A percentile compares a stretch with the other conserved stretches of the same genome.
phyloP scores from a whole-genome alignment of 1,284 basidiomycete genomes.

The Uromyces viciae-fabae region DNA sequence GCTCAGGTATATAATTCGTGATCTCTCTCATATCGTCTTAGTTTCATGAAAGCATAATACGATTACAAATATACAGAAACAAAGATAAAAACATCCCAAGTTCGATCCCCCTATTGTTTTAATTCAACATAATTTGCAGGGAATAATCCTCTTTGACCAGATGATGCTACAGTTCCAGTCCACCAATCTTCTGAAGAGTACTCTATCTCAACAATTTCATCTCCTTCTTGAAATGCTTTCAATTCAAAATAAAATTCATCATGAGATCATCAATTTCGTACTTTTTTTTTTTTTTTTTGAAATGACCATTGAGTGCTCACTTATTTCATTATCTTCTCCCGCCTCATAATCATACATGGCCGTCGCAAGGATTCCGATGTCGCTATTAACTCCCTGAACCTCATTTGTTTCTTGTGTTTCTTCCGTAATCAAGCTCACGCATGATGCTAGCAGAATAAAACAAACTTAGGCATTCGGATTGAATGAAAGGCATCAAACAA shows the following conservation, averaged over 20 bases:
- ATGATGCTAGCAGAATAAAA: neutral
- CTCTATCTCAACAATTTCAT: constrained; percentile 52
- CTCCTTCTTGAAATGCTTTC: constrained; percentile 51
- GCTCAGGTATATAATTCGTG: too few species aligned
- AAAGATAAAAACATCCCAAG: too few species aligned
- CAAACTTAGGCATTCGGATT: neutral
- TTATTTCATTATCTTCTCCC: constrained; percentile 53
- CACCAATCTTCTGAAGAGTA: constrained; percentile 62
- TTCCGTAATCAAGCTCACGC: constrained; percentile 22
- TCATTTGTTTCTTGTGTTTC: neutral
- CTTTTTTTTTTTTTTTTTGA: neutral
- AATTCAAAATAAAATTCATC: constrained; percentile 47
- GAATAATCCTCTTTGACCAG: constrained; percentile 64
- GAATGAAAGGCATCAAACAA: neutral
- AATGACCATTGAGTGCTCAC: constrained; percentile 50
- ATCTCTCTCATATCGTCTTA: too few species aligned
- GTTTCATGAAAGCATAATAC: too few species aligned
- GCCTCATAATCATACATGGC: constrained; percentile 55
- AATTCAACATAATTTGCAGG: constrained; percentile 65
- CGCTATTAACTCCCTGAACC: constrained; percentile 58
- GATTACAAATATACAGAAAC: too few species aligned
- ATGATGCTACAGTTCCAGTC: constrained; percentile 64
- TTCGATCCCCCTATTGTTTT: constrained; percentile 57
- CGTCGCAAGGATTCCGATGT: constrained; percentile 47
- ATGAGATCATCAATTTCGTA: neutral